Base-by-base conservation (phyloP, 495 filamentous ascomycete species). In the Podospora appendiculata region DNA sequence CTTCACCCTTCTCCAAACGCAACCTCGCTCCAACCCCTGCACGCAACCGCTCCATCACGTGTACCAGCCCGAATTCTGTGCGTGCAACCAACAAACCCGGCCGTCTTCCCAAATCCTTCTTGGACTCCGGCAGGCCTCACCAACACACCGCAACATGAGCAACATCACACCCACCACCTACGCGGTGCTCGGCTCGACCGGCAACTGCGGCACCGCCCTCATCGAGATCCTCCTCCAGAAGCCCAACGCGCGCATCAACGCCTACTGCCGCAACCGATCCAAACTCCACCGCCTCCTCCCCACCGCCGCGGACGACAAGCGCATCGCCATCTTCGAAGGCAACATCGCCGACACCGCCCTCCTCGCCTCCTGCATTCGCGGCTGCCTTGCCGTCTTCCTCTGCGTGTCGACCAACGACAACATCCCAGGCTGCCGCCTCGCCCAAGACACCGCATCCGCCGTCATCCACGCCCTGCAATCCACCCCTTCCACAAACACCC, bases 231-330 rank as follows among this genome's bases (percentile, higher is more conserved):
- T 78, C 8, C 59, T 73, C 19, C 41, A 61, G n/a, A 34, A 17
- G 10, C 61, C 61, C 6, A 32, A 58, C 2, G 42, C 17, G 7
- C 45, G 56, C 7, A 62, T 75, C 54, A 49, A 69, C 48, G 67
- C 67, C 25, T 73, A 70, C 57, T 64, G 62, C 42, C 73, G 71
- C 42, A 66, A 63, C 49, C 58, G 60, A 32, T 39, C 58, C 17
- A 76, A 76, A 51, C 61, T 77, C 9, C 39, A 60, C n/a, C 41
- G 47, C 4, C 54, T 64, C 10, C 14, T 64, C 6, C 73, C 74
- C 41, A 35, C 57, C 11, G 18, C 66, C 39, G 47, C 16, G 16
- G 44, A 43, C 14, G 58, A 56, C 47, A 52, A 56, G 19, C 50
- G 51, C 8, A 59, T 75, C 25, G 19, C 54, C 9, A 57, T 73